phyloP scores from a whole-genome alignment of 2,329 filamentous ascomycete species.

The Lomentospora prolificans region DNA sequence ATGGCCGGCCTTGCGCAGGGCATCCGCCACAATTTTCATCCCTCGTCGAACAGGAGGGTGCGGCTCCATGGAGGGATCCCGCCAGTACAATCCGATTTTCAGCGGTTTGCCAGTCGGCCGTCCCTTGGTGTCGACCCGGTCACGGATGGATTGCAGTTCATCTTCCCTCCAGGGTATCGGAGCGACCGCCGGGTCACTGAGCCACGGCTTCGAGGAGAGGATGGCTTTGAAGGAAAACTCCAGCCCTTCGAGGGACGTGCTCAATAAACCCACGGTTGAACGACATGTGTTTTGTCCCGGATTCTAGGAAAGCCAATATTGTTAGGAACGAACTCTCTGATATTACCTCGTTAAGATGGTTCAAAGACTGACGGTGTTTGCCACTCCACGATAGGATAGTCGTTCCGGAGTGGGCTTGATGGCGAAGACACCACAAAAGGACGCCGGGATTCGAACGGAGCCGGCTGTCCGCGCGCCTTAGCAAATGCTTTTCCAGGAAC shows the following conservation, averaged over 20 bases:
- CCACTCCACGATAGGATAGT: conserved; percentile 14
- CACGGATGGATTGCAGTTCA: conserved; percentile 27
- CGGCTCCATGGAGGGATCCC: conserved; percentile 38
- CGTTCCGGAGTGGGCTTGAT: conserved; percentile 15
- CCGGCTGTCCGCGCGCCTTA: too few relatives aligned
- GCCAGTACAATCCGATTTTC: conserved; percentile 42
- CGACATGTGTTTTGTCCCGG: conserved; percentile 51
- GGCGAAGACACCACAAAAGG: conserved; percentile 16
- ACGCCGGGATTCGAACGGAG: conserved; percentile 21
- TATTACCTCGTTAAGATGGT: not conserved
- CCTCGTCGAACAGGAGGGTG: conserved; percentile 46
- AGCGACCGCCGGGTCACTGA: conserved; percentile 53
- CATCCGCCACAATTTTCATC: not conserved
- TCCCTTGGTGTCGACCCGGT: conserved; percentile 12
- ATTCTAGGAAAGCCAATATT: conserved; percentile 11
- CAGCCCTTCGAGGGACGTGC: conserved; percentile 42
- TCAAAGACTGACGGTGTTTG: conserved; percentile 12
- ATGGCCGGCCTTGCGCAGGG: conserved; percentile 23
- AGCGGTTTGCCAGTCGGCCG: conserved; percentile 24
- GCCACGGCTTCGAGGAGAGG: conserved; percentile 52
- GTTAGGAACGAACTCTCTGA: not conserved
- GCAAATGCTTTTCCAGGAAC: too few relatives aligned
- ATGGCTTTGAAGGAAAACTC: conserved; percentile 46
- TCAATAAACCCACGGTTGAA: conserved; percentile 54
- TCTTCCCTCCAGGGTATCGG: conserved; percentile 56